A percentile compares a stretch with the other conserved stretches of the same genome.
These are phyloP conservation scores for Psophocarpus tetragonolobus DNA, from an alignment of 306 rosid genomes.

Conservation along the genomic window DNA sequence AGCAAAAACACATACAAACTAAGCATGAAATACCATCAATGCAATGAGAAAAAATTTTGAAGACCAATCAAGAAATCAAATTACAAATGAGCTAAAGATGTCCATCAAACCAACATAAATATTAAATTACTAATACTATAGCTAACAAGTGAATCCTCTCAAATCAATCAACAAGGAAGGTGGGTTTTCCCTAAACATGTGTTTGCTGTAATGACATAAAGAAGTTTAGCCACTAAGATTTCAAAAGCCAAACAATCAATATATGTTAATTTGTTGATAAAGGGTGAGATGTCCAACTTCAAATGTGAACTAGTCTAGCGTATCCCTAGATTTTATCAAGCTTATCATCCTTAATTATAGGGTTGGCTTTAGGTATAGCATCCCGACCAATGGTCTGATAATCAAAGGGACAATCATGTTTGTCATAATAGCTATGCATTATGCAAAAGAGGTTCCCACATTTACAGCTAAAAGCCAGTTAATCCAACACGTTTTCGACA, in stretches of 20 bases:
- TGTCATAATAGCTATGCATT: conserved; percentile 63
- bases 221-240: conserved; percentile 14
- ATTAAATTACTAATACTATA: conserved; percentile 49
- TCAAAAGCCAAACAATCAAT: conserved; percentile 3
- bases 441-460: conserved; percentile 64
- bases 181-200: conserved; percentile 43
- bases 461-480: conserved; percentile 73
- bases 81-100: conserved; percentile 41
- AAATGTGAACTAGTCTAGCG: conserved; percentile 17
- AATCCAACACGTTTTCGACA: conserved; percentile 69
- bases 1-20: neutral
- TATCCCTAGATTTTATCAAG: conserved; percentile 63
- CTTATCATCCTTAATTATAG: conserved; percentile 67
- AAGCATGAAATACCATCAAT: conserved; percentile 10
- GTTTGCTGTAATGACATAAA: conserved; percentile 36
- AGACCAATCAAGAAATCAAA: conserved; percentile 36
- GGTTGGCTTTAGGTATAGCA: conserved; percentile 75
- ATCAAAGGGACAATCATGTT: conserved; percentile 65
- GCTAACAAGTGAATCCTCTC: conserved; percentile 48
- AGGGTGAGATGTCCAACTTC: conserved; percentile 31
- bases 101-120: conserved; percentile 56
- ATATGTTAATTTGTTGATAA: conserved; percentile 11
- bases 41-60: conserved; percentile 24
- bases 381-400: conserved; percentile 55
- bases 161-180: conserved; percentile 46